A percentile compares a stretch with the other conserved stretches of the same genome.
Conservation (phyloP, 2,329 filamentous ascomycete species). For the Hypomyces rosellus region DNA sequence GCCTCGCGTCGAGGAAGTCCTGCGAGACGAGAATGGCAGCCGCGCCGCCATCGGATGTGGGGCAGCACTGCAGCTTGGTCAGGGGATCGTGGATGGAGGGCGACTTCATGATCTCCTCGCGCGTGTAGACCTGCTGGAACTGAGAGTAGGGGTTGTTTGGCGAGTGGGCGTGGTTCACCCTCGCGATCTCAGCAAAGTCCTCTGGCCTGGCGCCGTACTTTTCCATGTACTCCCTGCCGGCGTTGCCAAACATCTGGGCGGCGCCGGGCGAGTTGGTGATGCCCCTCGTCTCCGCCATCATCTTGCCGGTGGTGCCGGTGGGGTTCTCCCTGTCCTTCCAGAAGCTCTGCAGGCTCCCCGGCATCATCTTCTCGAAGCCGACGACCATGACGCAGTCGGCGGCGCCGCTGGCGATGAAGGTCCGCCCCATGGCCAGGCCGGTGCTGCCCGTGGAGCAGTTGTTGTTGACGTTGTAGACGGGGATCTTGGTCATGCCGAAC, state of each 20-base stretch:
- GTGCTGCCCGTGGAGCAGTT: constrained; percentile 97
- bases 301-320: constrained; percentile 61
- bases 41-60: constrained; percentile 87
- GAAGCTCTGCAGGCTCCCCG: constrained; percentile 74
- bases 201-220: constrained; percentile 78
- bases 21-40: constrained; percentile 86
- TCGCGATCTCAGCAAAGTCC: constrained; percentile 92
- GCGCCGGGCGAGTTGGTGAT: constrained; percentile 76
- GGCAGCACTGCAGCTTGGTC: constrained; percentile 98
- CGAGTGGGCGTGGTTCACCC: constrained; percentile 88
- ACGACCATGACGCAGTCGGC: constrained; percentile 87
- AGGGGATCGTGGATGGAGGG: constrained; percentile 78
- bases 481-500: constrained; percentile 94
- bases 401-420: constrained; percentile 70
- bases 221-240: constrained; percentile 90
- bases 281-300: constrained; percentile 80
- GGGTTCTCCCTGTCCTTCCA: constrained; percentile 84
- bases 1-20: constrained; percentile 76
- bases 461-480: constrained; percentile 98
- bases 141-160: constrained; percentile 96
- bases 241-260: constrained; percentile 94
- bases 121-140: constrained; percentile 86
- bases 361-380: constrained; percentile 98
- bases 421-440: constrained; percentile 76
- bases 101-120: constrained; percentile 70